These are phyloP conservation scores for Mycena venus DNA, from an alignment of 768 basidiomycete species.

Conservation along the genomic window DNA sequence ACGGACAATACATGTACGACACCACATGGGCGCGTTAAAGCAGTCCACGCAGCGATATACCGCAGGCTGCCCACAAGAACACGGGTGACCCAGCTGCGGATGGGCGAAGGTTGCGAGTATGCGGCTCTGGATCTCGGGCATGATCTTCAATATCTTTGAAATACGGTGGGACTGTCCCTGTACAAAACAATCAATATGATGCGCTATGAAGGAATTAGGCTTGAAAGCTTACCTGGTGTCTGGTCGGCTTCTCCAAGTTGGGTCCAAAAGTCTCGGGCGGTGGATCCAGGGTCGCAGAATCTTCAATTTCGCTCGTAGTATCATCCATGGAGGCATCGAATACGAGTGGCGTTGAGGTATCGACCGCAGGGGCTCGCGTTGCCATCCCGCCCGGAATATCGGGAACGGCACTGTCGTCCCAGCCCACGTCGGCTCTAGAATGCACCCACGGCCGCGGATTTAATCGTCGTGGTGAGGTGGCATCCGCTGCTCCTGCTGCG, in stretches of 20 bases:
- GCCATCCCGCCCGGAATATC: neutral
- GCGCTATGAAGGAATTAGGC: neutral
- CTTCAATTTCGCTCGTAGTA: neutral
- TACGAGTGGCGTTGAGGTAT: neutral
- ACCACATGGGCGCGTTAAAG: neutral
- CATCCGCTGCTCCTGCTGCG: too few relatives aligned
- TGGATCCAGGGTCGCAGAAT: neutral
- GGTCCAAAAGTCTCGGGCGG: neutral
- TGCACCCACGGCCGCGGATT: neutral
- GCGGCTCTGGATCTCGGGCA: neutral
- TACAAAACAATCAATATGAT: neutral
- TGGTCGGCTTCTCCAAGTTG: neutral
- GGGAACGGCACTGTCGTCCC: neutral
- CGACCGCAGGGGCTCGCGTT: too few relatives aligned
- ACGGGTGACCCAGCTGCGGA: neutral
- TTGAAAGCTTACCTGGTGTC: neutral
- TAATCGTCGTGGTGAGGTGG: too few relatives aligned
- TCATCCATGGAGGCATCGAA: neutral
- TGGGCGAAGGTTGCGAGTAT: too few relatives aligned
- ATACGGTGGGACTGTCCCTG: neutral
- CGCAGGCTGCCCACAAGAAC: neutral
- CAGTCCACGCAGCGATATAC: neutral
- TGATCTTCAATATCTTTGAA: neutral
- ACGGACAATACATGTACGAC: neutral
- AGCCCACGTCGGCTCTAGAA: neutral